Conservation (phyloP, 345 rosid genomes). For the Firmiana major region DNA sequence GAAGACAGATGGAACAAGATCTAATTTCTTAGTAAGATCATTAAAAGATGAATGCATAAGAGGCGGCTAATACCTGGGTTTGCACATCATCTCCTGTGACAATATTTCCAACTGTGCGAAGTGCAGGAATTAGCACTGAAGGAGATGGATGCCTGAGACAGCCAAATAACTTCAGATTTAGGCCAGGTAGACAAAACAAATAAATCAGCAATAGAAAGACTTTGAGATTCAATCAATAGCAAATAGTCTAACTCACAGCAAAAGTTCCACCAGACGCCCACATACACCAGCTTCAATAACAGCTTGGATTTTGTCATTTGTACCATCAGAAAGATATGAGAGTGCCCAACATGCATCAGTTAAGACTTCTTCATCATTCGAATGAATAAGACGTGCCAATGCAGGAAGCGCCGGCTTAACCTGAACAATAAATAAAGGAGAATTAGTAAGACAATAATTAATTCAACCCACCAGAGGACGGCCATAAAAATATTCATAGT, state of each 20-base stretch:
- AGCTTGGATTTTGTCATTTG: slow-evolving; percentile 92
- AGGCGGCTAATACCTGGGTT: slow-evolving; percentile 45
- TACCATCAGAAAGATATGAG: slow-evolving; percentile 91
- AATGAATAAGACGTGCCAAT: slow-evolving; percentile 68
- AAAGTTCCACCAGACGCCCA: slow-evolving; percentile 74
- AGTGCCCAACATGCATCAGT: slow-evolving; percentile 97
- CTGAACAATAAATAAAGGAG: slow-evolving; percentile 33
- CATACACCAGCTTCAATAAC: slow-evolving; percentile 86
- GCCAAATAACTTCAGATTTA: not conserved
- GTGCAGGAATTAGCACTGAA: slow-evolving; percentile 82
- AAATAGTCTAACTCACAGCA: slow-evolving; percentile 50
- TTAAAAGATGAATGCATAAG: not conserved
- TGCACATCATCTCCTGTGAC: slow-evolving; percentile 86
- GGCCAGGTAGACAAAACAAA: not conserved
- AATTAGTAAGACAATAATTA: not conserved
- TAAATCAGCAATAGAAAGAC: not conserved
- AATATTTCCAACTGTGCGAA: slow-evolving; percentile 79
- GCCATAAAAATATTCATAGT: not conserved
- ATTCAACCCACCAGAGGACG: not conserved
- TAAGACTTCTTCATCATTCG: slow-evolving; percentile 88
- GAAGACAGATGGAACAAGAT: not conserved
- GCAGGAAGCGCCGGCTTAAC: slow-evolving; percentile 83
- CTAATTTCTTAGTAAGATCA: not conserved
- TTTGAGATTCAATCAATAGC: not conserved
- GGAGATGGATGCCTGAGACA: slow-evolving; percentile 67